Evolutionary conservation across 2,329 filamentous ascomycete species (phyloP).

Genomic region (Colletotrichum navitas): DNA sequence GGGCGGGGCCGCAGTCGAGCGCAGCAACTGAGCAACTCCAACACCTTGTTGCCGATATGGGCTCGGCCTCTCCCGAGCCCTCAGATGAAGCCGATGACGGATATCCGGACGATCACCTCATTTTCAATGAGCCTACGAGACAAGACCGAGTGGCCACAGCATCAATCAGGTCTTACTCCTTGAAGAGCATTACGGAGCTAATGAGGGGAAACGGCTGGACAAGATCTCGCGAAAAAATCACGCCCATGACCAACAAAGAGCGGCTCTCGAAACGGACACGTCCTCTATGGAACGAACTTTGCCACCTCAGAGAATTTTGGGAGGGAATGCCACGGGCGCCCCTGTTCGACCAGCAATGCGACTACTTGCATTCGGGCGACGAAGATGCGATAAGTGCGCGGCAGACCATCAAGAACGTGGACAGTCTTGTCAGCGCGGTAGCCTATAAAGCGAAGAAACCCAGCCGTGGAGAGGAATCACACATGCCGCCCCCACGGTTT

Average conservation of each 20-base stretch:
- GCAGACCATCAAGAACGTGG: slow-evolving; percentile 2
- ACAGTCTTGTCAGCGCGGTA: slow-evolving; percentile 3
- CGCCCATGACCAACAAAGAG: not conserved
- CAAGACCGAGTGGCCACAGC: slow-evolving; percentile 4
- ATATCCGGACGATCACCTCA: slow-evolving; percentile 31
- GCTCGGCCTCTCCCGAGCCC: not conserved
- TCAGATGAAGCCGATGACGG: not conserved
- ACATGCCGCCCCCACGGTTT: slow-evolving; percentile 18
- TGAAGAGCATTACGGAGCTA: slow-evolving; percentile 28
- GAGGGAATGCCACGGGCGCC: slow-evolving; percentile 20
- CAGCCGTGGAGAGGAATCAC: slow-evolving; percentile 1
- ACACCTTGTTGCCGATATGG: slow-evolving; percentile 12
- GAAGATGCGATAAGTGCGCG: slow-evolving; percentile 1
- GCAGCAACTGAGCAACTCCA: slow-evolving; percentile 4
- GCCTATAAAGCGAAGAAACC: slow-evolving; percentile 7
- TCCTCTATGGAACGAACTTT: slow-evolving; percentile 21
- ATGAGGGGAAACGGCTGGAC: slow-evolving; percentile 25
- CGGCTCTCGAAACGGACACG: slow-evolving; percentile 15
- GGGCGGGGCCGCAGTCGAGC: not conserved
- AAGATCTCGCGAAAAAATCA: no score
- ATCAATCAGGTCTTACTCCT: not conserved
- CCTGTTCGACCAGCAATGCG: slow-evolving; percentile 12
- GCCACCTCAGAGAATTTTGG: slow-evolving; percentile 16
- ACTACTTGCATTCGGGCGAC: slow-evolving; percentile 26
- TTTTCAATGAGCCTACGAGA: slow-evolving; percentile 17